These are phyloP conservation scores for Ceratocystis ficicola DNA, from an alignment of 2,329 filamentous ascomycete genomes.

Conservation along the genomic window DNA sequence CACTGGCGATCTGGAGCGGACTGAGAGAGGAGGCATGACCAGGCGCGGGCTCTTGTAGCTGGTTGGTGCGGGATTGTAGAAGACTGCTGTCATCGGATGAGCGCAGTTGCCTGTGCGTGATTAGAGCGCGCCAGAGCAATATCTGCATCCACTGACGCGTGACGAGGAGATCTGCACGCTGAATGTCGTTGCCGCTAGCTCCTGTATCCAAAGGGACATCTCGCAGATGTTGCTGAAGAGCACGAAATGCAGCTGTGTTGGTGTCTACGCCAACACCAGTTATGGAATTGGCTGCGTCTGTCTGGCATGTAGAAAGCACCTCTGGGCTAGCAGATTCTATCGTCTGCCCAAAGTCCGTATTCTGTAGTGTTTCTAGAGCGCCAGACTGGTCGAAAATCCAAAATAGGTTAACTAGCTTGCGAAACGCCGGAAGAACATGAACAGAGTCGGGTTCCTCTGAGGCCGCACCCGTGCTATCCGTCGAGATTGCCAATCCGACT, in stretches of 20 bases:
- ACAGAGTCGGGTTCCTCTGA: conserved; percentile 27
- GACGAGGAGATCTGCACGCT: conserved; percentile 38
- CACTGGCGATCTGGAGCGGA: conserved; percentile 36
- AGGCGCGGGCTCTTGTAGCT: background rate
- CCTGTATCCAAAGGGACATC: conserved; percentile 31
- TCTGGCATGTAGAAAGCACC: conserved; percentile 22
- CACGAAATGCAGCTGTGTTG: conserved; percentile 26
- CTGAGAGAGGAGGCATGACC: conserved; percentile 24
- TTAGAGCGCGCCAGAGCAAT: conserved; percentile 35
- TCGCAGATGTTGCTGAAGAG: conserved; percentile 34
- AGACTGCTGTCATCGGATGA: conserved; percentile 8
- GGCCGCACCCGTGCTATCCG: background rate
- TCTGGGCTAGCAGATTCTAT: background rate
- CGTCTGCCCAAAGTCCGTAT: conserved; percentile 28
- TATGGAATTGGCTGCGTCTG: conserved; percentile 27
- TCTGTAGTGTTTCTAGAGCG: conserved; percentile 37
- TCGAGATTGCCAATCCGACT: background rate
- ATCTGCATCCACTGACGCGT: conserved; percentile 42
- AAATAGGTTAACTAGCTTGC: conserved; percentile 39
- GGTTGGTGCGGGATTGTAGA: background rate
- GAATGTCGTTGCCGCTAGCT: conserved; percentile 35
- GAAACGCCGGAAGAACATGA: conserved; percentile 38
- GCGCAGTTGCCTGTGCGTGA: conserved; percentile 28
- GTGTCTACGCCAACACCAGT: background rate
- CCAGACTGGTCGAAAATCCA: conserved; percentile 40